phyloP scores from a whole-genome alignment of 441 rosid species.

The Flueggea neowawraea region DNA sequence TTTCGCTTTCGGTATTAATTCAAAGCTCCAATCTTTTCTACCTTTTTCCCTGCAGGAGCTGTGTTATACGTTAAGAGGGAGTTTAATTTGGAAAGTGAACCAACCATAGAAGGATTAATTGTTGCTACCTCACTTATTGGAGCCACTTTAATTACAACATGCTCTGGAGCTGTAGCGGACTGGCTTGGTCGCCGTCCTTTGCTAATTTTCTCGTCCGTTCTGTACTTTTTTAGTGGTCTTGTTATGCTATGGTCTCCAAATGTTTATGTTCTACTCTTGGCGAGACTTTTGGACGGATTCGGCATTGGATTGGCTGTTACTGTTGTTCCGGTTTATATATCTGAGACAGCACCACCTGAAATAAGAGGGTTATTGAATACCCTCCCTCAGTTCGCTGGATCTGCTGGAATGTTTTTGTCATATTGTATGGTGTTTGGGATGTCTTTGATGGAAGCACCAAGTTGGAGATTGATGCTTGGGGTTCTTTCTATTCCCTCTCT shows the following conservation, averaged over 20 bases:
- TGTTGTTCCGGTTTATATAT: conserved; percentile 72
- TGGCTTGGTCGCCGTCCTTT: conserved; percentile 67
- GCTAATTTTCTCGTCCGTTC: conserved; percentile 62
- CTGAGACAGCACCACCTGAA: conserved; percentile 89
- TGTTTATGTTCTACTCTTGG: conserved; percentile 64
- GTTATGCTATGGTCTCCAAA: conserved; percentile 88
- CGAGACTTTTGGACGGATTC: conserved; percentile 80
- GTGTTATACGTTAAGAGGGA: conserved; percentile 63
- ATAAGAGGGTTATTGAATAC: conserved; percentile 79
- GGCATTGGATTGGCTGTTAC: conserved; percentile 81
- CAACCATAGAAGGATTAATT: conserved; percentile 66
- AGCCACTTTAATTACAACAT: conserved; percentile 70
- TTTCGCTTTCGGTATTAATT: background rate
- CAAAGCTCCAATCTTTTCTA: conserved; percentile 4
- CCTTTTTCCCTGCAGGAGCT: conserved; percentile 36
- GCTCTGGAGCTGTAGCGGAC: conserved; percentile 70
- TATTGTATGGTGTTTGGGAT: conserved; percentile 82
- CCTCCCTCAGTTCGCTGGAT: conserved; percentile 79
- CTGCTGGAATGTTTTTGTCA: conserved; percentile 75
- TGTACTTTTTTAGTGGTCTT: conserved; percentile 61
- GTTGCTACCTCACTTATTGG: conserved; percentile 88
- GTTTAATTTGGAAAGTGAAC: conserved; percentile 52
- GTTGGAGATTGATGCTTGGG: conserved; percentile 89
- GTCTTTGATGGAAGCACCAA: conserved; percentile 61
- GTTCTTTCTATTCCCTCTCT: conserved; percentile 68